Evolutionary conservation across 208 protist genomes (phyloP).

Genomic region (Trypanosoma congolense): DNA sequence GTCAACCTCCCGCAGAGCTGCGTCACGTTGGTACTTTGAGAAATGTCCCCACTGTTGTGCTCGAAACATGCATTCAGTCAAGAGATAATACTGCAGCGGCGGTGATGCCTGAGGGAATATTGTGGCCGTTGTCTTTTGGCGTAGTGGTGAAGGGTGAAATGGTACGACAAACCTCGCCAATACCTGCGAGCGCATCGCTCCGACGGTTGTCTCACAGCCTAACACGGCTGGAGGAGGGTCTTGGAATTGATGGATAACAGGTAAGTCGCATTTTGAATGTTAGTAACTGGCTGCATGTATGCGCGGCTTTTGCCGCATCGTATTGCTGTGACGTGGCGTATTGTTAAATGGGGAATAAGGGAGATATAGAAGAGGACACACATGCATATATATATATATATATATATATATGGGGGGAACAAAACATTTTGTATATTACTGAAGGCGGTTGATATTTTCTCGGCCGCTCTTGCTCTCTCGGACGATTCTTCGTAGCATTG

Average conservation of each 20-base stretch:
- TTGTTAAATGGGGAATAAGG: too few relatives aligned
- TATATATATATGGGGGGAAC: too few relatives aligned
- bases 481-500: too few relatives aligned
- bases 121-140: constrained; percentile 13
- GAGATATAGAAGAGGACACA: too few relatives aligned
- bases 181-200: constrained; percentile 18
- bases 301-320: too few relatives aligned
- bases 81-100: constrained; percentile 13
- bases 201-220: constrained; percentile 16
- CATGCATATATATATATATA: too few relatives aligned
- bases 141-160: neutral
- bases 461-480: too few relatives aligned
- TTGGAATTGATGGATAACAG: neutral
- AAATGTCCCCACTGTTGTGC: neutral
- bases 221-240: constrained; percentile 5
- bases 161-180: constrained; percentile 10
- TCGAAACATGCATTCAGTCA: constrained; percentile 11
- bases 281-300: too few relatives aligned
- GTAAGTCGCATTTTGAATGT: neutral
- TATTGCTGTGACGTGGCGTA: too few relatives aligned
- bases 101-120: constrained; percentile 11
- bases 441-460: too few relatives aligned
- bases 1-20: constrained; percentile 2
- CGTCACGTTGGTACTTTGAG: constrained; percentile 21
- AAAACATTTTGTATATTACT: too few relatives aligned